These are phyloP conservation scores for Colletotrichum melonis DNA, from an alignment of 2,329 filamentous ascomycete genomes.

Conservation along the genomic window DNA sequence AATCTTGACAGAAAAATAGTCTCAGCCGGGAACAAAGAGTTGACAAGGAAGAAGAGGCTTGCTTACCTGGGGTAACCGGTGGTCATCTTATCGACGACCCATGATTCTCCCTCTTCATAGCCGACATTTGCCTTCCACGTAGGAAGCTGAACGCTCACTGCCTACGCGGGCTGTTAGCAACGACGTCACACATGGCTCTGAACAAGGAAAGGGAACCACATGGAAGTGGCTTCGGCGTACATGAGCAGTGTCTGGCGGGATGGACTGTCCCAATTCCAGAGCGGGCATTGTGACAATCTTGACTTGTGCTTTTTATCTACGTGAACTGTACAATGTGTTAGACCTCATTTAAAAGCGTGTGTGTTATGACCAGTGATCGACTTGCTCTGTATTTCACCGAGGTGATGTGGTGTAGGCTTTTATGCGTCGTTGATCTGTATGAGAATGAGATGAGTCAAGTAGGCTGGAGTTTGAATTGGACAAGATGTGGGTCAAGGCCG, in stretches of 20 bases:
- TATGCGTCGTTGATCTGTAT: not conserved
- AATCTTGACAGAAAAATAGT: conserved; percentile 71
- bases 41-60: conserved; percentile 37
- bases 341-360: not conserved
- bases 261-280: conserved; percentile 74
- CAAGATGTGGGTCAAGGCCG: no score
- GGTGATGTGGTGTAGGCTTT: not conserved
- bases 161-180: conserved; percentile 61
- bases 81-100: conserved; percentile 86
- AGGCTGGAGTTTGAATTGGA: not conserved
- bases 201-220: not conserved
- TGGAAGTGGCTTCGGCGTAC: conserved; percentile 59
- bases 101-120: conserved; percentile 92
- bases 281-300: conserved; percentile 52
- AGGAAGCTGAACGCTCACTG: conserved; percentile 94
- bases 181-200: not conserved
- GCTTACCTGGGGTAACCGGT: conserved; percentile 88
- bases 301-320: not conserved
- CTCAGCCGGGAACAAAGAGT: not conserved
- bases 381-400: not conserved
- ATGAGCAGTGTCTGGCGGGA: conserved; percentile 83
- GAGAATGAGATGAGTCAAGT: not conserved
- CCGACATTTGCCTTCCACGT: conserved; percentile 92
- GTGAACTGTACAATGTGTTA: not conserved
- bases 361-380: not conserved